Conservation (phyloP, 139 green algal species). For the Closterium sp. region DNA sequence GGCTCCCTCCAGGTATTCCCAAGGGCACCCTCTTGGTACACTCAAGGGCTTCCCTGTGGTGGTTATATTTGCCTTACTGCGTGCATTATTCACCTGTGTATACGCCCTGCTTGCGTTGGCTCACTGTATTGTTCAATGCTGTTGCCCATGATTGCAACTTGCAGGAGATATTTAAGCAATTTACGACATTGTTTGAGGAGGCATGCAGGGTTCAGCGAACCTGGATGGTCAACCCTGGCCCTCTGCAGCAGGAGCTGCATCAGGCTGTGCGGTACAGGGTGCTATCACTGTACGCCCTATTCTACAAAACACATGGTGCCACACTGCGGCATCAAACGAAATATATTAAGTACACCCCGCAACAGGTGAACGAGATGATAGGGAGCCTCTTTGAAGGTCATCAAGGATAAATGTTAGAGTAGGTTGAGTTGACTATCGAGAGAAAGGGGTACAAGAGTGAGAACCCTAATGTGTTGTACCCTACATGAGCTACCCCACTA, state of each 20-base stretch:
- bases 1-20: too few species aligned
- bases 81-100: not conserved
- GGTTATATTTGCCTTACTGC: too few species aligned
- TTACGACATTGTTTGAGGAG: not conserved
- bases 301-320: not conserved
- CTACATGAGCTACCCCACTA: too few species aligned
- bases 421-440: too few species aligned
- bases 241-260: not conserved
- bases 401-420: not conserved
- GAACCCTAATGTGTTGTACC: too few species aligned
- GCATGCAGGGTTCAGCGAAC: not conserved
- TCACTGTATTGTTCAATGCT: too few species aligned
- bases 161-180: not conserved
- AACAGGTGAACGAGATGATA: not conserved
- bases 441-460: too few species aligned
- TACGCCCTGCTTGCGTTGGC: not conserved
- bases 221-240: not conserved
- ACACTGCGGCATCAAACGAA: not conserved
- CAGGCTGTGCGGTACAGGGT: constrained; percentile 1
- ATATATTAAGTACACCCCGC: not conserved
- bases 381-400: not conserved
- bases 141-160: too few species aligned
- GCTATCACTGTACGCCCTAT: not conserved
- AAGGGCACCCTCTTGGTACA: too few species aligned
- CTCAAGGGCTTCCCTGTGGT: not conserved